Conservation (phyloP, 495 filamentous ascomycete genomes). For the Aspergillus diversus region DNA sequence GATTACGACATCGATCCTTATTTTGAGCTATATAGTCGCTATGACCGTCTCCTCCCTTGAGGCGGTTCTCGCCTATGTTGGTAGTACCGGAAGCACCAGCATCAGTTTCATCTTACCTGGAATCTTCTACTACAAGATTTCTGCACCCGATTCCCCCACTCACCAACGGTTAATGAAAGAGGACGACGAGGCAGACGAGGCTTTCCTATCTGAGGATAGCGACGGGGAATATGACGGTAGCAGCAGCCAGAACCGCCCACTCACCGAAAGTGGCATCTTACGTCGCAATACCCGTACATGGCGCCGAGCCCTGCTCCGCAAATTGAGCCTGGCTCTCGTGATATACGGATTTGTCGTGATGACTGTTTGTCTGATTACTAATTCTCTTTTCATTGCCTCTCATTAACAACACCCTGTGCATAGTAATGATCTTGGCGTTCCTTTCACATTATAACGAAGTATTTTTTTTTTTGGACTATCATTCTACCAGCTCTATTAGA, state of each 20-base stretch:
- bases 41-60: constrained; percentile 90
- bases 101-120: constrained; percentile 97
- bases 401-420: constrained; percentile 38
- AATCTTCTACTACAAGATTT: constrained; percentile 98
- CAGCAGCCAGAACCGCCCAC: constrained; percentile 38
- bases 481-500: not conserved
- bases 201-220: constrained; percentile 47
- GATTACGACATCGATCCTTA: constrained; percentile 82
- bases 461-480: constrained; percentile 2
- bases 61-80: constrained; percentile 91
- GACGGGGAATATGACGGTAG: constrained; percentile 46
- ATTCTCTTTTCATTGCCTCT: constrained; percentile 70
- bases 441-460: not conserved
- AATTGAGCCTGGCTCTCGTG: constrained; percentile 72
- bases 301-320: constrained; percentile 65
- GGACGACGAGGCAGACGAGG: constrained; percentile 69
- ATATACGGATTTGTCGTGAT: constrained; percentile 88
- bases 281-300: constrained; percentile 57
- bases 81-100: constrained; percentile 87
- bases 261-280: constrained; percentile 50
- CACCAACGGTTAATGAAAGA: constrained; percentile 87
- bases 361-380: constrained; percentile 83
- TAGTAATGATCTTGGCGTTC: not conserved
- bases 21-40: constrained; percentile 82
- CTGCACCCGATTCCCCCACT: constrained; percentile 76